phyloP scores from a whole-genome alignment of 768 basidiomycete genomes.

The Lactifluus hygrophoroides region DNA sequence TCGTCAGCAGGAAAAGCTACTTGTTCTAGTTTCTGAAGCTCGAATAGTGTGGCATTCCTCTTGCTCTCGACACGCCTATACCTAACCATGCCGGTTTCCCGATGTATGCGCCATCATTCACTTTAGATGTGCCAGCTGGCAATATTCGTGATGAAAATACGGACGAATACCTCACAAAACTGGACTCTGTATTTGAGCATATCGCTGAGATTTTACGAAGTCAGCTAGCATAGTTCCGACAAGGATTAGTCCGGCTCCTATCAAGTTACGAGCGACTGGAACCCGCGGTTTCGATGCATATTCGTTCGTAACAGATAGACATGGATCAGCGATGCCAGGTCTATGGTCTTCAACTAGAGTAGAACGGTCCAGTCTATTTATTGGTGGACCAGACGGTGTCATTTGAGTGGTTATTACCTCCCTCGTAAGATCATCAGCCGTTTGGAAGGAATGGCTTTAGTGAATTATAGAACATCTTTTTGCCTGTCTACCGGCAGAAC shows the following conservation, averaged over 20 bases:
- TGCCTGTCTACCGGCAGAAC: no score
- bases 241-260: not conserved
- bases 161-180: conserved; percentile 40
- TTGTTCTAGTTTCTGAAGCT: not conserved
- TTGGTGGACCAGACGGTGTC: no score
- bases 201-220: conserved; percentile 17
- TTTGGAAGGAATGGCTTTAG: no score
- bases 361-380: no score
- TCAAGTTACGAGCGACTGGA: not conserved
- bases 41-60: conserved; percentile 43
- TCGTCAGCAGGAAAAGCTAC: conserved; percentile 5
- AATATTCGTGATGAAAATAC: conserved; percentile 70
- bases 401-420: no score
- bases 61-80: conserved; percentile 53
- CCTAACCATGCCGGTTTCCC: conserved; percentile 73
- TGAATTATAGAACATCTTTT: no score
- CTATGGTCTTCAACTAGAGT: no score
- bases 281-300: not conserved
- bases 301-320: not conserved
- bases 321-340: no score
- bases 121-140: conserved; percentile 63
- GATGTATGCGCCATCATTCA: conserved; percentile 72
- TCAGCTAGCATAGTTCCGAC: not conserved
- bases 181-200: conserved; percentile 30
- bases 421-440: no score